Percentiles rank a stretch among this genome's conserved stretches.
Conservation (phyloP, 1,284 basidiomycete genomes). For the Moniliella sp. region DNA sequence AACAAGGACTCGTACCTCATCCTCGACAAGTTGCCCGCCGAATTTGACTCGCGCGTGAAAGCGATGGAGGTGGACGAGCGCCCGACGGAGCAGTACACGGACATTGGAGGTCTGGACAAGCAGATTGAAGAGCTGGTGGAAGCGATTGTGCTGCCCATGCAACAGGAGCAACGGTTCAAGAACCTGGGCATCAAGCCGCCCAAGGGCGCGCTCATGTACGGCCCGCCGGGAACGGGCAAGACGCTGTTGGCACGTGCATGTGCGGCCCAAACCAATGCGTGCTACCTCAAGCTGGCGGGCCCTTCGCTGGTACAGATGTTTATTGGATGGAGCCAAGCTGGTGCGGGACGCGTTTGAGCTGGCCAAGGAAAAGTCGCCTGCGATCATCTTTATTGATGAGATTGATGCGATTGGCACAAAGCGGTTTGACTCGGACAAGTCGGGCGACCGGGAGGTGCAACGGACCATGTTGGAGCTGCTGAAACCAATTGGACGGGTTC, state of each 20-base stretch:
- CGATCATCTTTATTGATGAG: conserved; percentile 98
- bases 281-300: conserved; percentile 57
- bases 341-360: conserved; percentile 90
- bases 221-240: conserved; percentile 75
- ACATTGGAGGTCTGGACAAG: conserved; percentile 58
- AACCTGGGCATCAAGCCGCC: conserved; percentile 57
- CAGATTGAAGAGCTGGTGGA: conserved; percentile 62
- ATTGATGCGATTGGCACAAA: conserved; percentile 97
- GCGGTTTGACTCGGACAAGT: conserved; percentile 90
- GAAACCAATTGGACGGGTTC: conserved; percentile 61
- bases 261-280: conserved; percentile 59
- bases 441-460: conserved; percentile 94
- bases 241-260: conserved; percentile 82
- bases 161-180: conserved; percentile 61
- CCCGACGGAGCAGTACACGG: conserved; percentile 56
- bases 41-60: conserved; percentile 58
- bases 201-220: conserved; percentile 59
- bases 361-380: conserved; percentile 88
- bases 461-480: conserved; percentile 95
- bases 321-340: conserved; percentile 90
- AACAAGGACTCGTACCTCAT: conserved; percentile 99
- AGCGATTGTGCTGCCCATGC: conserved; percentile 58
- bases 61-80: conserved; percentile 80
- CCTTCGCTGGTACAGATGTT: conserved; percentile 64
- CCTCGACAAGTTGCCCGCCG: conserved; percentile 60